These are phyloP conservation scores for Nepenthes alata DNA, from an alignment of 179 eudicot genomes.

Conservation along the genomic window DNA sequence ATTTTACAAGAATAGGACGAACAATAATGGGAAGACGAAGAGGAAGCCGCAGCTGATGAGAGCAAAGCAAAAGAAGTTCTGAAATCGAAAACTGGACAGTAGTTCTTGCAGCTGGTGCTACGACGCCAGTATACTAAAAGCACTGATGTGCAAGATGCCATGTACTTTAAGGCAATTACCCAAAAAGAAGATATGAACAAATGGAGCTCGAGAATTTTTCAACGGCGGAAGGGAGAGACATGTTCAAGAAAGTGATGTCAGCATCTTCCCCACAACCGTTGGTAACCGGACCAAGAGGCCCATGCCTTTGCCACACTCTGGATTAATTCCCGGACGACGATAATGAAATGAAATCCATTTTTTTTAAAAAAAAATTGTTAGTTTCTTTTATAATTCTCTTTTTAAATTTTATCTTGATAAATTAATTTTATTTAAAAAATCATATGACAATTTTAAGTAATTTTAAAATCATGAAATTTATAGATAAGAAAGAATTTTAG, in stretches of 20 bases:
- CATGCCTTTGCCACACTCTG: too few relatives aligned
- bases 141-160: conserved; percentile 3
- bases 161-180: background rate
- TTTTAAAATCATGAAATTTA: too few relatives aligned
- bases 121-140: conserved; percentile 10
- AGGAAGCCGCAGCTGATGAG: conserved; percentile 16
- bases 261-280: background rate
- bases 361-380: too few relatives aligned
- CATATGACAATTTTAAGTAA: too few relatives aligned
- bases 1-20: conserved; percentile 27
- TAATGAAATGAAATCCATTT: too few relatives aligned
- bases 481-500: too few relatives aligned
- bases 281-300: background rate
- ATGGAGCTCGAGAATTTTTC: background rate
- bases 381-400: too few relatives aligned
- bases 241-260: background rate
- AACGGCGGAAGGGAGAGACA: background rate
- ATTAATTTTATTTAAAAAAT: too few relatives aligned
- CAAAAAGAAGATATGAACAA: background rate
- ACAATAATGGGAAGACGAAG: conserved; percentile 15
- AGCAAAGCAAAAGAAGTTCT: conserved; percentile 5
- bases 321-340: too few relatives aligned
- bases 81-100: conserved; percentile 14
- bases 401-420: too few relatives aligned
- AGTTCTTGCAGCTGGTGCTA: background rate